Evolutionary conservation across 2,329 filamentous ascomycete species (phyloP), one percentile per base, ranked within the genome.

Genomic region (Cladosporium sphaerospermum): DNA sequence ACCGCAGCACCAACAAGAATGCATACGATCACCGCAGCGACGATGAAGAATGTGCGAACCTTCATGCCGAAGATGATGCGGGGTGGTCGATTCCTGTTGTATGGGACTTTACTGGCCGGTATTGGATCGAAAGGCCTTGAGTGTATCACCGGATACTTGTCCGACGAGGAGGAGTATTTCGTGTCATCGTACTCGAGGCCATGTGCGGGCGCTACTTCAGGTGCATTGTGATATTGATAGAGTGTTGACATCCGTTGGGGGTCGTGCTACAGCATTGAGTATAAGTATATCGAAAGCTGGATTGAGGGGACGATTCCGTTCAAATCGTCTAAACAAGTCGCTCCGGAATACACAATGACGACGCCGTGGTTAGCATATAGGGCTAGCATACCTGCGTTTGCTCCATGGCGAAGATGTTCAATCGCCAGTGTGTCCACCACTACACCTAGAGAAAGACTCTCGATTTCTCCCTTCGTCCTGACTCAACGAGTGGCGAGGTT

Each of bases 11-110:
- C 67, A 7, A 69, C 62, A 2, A 69, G 56, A 18, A 70, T 57
- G 32, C 64, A 55, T 2, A 62, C 52, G 54, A 70, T 64, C 13
- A 67, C 55, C 19, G 59, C 37, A 11, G 64, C 61, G 2, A 70
- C 67, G 7, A 69, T 18, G 55, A 68, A 52, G 52, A 70, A 70
- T 1, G 66, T 69, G 33, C 60, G 56, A 32, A 69, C 56, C 52
- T 69, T 69, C 67, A 70, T 70, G 13, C 67, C 67, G 57, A 69
- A 70, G 54, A 70, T 69, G 58, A 70, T 70, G n/a, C 64, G 58
- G 18, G 67, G 67, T 50, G 67, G 67, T 37, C 61, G 61, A 55
- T 63, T 64, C 58, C 62, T 58, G 55, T 57, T 60, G 46, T 47
- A 57, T 36, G 54, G 55, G 49, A 58, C 51, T 32, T 60, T 63